These are phyloP conservation scores for Mycena amicta DNA, from an alignment of 768 basidiomycete genomes.

Conservation along the genomic window DNA sequence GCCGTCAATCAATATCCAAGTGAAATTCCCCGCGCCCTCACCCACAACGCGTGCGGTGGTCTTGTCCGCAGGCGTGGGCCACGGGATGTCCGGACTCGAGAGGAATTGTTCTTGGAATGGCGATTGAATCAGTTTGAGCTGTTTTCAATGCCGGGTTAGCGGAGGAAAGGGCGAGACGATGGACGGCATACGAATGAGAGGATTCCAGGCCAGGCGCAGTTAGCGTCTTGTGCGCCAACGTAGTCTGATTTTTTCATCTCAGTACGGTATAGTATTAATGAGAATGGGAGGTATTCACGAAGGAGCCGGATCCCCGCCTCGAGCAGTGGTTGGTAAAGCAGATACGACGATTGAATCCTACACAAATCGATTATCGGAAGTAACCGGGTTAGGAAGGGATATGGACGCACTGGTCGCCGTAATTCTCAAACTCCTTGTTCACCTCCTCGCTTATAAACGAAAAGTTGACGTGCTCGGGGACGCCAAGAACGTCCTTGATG, in stretches of 20 bases:
- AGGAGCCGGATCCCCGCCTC: constrained; percentile 31
- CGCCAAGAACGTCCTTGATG: constrained; percentile 18
- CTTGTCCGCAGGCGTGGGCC: constrained; percentile 24
- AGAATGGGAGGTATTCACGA: constrained; percentile 22
- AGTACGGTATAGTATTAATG: background rate
- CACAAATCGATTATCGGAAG: background rate
- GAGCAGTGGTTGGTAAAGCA: constrained; percentile 29
- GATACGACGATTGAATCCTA: constrained; percentile 20
- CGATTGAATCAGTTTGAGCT: constrained; percentile 29
- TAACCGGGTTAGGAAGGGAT: background rate
- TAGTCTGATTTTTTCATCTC: constrained; percentile 30
- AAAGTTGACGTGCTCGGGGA: constrained; percentile 24
- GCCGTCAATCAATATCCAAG: constrained; percentile 32
- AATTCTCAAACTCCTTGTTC: constrained; percentile 10
- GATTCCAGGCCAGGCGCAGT: constrained; percentile 33
- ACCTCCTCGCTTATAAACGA: constrained; percentile 14
- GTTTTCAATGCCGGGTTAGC: too few species aligned
- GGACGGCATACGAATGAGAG: constrained; percentile 26
- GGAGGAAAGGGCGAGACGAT: background rate
- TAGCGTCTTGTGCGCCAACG: constrained; percentile 32
- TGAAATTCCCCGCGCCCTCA: constrained; percentile 37
- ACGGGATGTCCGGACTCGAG: constrained; percentile 29
- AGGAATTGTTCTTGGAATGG: constrained; percentile 32
- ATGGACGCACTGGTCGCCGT: constrained; percentile 25
- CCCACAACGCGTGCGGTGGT: constrained; percentile 31